phyloP scores from a whole-genome alignment of 2,329 filamentous ascomycete species.

The Bisporella sp. region DNA sequence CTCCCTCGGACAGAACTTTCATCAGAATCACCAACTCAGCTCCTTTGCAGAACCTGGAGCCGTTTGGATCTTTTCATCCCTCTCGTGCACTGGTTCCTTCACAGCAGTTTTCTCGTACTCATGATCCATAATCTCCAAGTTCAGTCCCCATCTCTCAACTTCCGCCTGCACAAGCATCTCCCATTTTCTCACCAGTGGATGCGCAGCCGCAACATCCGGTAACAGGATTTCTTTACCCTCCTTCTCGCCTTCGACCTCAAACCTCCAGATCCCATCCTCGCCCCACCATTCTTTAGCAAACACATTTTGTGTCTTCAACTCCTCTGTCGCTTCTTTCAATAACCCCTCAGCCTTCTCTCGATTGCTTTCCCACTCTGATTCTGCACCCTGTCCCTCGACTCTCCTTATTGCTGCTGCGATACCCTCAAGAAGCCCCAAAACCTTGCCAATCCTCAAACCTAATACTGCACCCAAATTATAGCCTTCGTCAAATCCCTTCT shows the following conservation, averaged over 20 bases:
- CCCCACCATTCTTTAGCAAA: constrained; percentile 63
- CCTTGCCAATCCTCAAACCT: constrained; percentile 64
- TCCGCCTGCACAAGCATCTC: constrained; percentile 34
- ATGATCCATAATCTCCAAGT: constrained; percentile 23
- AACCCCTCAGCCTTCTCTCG: constrained; percentile 26
- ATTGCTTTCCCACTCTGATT: constrained; percentile 10
- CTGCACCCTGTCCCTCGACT: constrained; percentile 15
- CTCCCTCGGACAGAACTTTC: no score
- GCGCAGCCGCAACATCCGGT: constrained; percentile 55
- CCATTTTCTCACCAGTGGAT: constrained; percentile 64
- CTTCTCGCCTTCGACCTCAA: constrained; percentile 39
- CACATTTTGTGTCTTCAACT: constrained; percentile 54
- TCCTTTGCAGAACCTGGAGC: background rate
- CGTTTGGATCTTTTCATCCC: background rate
- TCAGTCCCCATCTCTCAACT: constrained; percentile 33
- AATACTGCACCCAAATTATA: constrained; percentile 78
- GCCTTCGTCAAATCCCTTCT: constrained; percentile 86
- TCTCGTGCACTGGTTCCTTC: constrained; percentile 4
- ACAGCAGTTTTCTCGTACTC: constrained; percentile 4
- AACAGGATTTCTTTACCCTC: constrained; percentile 43
- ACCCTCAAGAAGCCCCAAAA: constrained; percentile 73
- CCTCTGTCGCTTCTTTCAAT: constrained; percentile 44
- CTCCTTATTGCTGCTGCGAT: constrained; percentile 44
- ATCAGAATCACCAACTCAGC: background rate
- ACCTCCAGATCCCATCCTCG: constrained; percentile 66